Base-by-base conservation (phyloP, 2,329 filamentous ascomycete genomes). In the Coniella lustricola region DNA sequence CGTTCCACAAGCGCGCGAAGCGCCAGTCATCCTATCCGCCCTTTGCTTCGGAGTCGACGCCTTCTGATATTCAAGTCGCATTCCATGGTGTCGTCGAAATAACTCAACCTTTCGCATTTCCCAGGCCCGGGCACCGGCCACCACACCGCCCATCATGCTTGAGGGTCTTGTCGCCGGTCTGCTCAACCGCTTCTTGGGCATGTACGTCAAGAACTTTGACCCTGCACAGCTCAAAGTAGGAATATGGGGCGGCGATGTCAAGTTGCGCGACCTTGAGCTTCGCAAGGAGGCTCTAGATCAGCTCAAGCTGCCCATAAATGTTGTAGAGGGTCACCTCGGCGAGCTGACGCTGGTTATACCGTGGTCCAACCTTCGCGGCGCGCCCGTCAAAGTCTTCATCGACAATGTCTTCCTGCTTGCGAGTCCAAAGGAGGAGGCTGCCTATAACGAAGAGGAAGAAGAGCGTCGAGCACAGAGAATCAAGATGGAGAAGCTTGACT, bases 181-280 rank as follows among this genome's bases (percentile, higher is more conserved):
- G 75, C 84, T 99, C 60, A 98, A 98, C 75, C 87, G 94, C 74
- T 97, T 98, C 71, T 73, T 99, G 81, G 94, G 93, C 77, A 95
- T 97, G 86, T 98, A 98, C 69, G 91, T 99, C 69, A 90, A 95
- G 78, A 97, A 98, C 71, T 98, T 99, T 66, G 93, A 99, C 68
- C 89, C 93, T 47, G 86, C 89, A 62, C 93, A 98, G 73, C 79
- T 99, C 57, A 98, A 98, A 65, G 90, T 98, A 55, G 93, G 94
- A 55, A 98, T 98, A 62, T 98, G 91, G 93, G 95, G 88, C 18
- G 93, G 94, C 60, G 93, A 99, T 72, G 93, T 98, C 61, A 95
- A 95, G 71, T 77, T 99, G 39, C 84, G 84, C 52, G 84, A 98
- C 61, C 83, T 99, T 51, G 87, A 98, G 71, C 78, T 99, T 41